Percentiles rank a stretch among this genome's conserved stretches.
Conservation (phyloP, 805 yeast species). For the Ogataea trehalophila region DNA sequence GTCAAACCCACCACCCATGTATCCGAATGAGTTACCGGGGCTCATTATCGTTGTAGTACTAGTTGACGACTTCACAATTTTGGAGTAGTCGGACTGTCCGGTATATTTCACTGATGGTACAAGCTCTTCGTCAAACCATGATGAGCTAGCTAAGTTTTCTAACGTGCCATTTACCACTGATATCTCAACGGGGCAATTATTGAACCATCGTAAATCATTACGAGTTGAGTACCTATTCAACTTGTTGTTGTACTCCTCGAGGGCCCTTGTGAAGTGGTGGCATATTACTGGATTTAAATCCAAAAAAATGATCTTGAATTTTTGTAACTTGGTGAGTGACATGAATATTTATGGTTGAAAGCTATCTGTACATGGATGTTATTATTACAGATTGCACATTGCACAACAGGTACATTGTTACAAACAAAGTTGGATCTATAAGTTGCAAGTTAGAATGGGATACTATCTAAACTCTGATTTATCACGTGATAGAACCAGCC, state of each 20-base stretch:
- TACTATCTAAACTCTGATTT: too few relatives aligned
- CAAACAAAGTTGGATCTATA: too few relatives aligned
- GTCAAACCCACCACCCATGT: constrained; percentile 50
- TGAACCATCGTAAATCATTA: constrained; percentile 14
- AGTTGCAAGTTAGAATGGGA: too few relatives aligned
- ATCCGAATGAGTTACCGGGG: constrained; percentile 49
- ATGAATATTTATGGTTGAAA: too few relatives aligned
- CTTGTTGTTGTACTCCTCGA: constrained; percentile 11
- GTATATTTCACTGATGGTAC: constrained; percentile 5
- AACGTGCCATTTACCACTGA: constrained; percentile 18
- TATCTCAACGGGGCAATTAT: constrained; percentile 14
- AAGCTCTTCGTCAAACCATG: background rate
- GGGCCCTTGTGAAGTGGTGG: constrained; percentile 15
- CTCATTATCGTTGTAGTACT: constrained; percentile 35
- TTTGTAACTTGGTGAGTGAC: background rate
- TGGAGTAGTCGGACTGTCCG: constrained; percentile 6
- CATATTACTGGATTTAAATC: constrained; percentile 19
- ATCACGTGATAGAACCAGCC: too few relatives aligned
- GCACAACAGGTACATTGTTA: too few relatives aligned
- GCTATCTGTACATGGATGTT: too few relatives aligned
- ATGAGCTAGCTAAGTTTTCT: constrained; percentile 6
- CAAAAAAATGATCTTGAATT: constrained; percentile 18
- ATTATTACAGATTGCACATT: too few relatives aligned
- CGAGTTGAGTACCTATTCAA: constrained; percentile 1
- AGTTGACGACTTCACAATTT: constrained; percentile 13